A percentile compares a stretch with the other conserved stretches of the same genome.
Evolutionary conservation across 495 filamentous ascomycete genomes (phyloP).

Genomic region (Penicillium ucsense): DNA sequence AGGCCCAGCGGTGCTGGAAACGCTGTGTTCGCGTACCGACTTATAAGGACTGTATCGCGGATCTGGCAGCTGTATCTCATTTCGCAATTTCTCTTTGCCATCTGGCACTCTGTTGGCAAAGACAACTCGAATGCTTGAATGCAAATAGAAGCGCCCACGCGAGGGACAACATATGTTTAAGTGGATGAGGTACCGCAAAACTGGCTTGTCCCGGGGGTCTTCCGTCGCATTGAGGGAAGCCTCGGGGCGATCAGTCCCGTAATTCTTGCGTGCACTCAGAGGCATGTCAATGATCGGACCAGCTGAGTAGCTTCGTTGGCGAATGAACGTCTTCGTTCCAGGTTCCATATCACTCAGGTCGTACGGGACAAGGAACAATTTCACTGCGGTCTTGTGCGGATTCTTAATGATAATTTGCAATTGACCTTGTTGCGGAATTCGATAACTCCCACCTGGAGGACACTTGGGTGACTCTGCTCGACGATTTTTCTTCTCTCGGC

Average conservation of each 20-base stretch:
- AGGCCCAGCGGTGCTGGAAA: constrained; percentile 7
- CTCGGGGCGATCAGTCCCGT: constrained; percentile 34
- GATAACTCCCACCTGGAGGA: constrained; percentile 78
- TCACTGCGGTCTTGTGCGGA: constrained; percentile 91
- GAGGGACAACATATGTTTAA: constrained; percentile 86
- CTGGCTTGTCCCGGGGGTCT: constrained; percentile 59
- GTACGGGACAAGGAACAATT: constrained; percentile 91
- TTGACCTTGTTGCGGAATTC: constrained; percentile 91
- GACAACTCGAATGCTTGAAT: constrained; percentile 87
- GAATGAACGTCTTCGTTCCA: constrained; percentile 91
- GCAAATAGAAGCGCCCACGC: constrained; percentile 76
- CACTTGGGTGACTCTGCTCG: constrained; percentile 60
- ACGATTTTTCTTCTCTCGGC: constrained; percentile 44
- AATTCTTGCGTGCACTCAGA: constrained; percentile 39
- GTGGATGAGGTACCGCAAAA: constrained; percentile 85
- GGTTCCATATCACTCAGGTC: constrained; percentile 92
- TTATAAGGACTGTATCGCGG: constrained; percentile 83
- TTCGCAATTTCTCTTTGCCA: constrained; percentile 85
- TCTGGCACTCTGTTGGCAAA: constrained; percentile 98
- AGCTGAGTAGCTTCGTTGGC: constrained; percentile 87
- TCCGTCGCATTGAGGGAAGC: constrained; percentile 28
- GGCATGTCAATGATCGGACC: constrained; percentile 74
- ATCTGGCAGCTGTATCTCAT: constrained; percentile 83
- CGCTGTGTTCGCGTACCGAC: constrained; percentile 39
- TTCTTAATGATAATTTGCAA: constrained; percentile 97